Base-by-base conservation (phyloP, 352 stramenopile species). In the Globisporangium nagaii region DNA sequence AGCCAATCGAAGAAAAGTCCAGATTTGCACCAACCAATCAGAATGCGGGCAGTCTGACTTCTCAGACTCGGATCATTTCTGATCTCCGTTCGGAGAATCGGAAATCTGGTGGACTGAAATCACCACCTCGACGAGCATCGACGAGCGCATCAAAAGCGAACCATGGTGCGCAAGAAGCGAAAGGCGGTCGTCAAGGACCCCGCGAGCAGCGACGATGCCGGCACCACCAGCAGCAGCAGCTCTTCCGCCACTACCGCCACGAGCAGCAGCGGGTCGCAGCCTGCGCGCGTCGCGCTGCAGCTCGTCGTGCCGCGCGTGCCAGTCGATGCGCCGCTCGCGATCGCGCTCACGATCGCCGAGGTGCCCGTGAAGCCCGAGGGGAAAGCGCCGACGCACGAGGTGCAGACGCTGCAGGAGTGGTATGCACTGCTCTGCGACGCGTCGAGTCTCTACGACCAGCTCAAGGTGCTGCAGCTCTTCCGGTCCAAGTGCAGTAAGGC, bases 131-230 rank as follows among this genome's bases (percentile, higher is more conserved):
- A n/a, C n/a, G n/a, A n/a, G n/a, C n/a, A n/a, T n/a, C n/a, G n/a
- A n/a, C n/a, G n/a, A n/a, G n/a, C n/a, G n/a, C n/a, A n/a, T n/a
- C n/a, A n/a, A n/a, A n/a, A n/a, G n/a, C n/a, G n/a, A n/a, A n/a
- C 20, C 28, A 93, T 90, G 79, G 75, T 90, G 65, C 82, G 82
- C 57, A 90, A 84, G 68, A 93, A 93, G 68, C 75, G 72, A 51
- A 89, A 89, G 56, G 78, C 71, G 19, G 60, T 88, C 31, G 63
- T 86, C 31, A 89, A 88, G 62, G 78, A 80, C 55, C 64, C 70
- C 56, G 55, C 70, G 36, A 54, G 58, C 0, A 60, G 56, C 25
- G 56, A 59, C 50, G 56, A 31, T 13, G 34, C 15, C 12, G 34
- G 13, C 49, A 65, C 62, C 50, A 63, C 62, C 46, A 63, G 73